Evolutionary conservation across 371 early-diverging fungal species (phyloP), one percentile per base, ranked within the genome.

Genomic region (Thermomucor indicae-seudaticae): DNA sequence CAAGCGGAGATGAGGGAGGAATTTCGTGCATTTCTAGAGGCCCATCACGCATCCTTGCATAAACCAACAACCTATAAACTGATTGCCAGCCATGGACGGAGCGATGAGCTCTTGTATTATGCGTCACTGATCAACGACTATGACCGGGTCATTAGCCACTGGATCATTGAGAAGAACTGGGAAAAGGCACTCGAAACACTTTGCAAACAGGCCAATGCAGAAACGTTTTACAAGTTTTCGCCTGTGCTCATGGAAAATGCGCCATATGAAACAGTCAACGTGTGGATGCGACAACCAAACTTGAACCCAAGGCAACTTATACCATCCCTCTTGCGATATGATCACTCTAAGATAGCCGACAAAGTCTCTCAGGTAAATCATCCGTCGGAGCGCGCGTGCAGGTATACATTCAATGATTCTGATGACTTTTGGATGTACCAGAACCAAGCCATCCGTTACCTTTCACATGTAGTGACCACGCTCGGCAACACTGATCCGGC

Each of bases 401-500:
- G 32, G 14, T 14, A 32, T 32, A 14, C 14, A 14, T 14, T 32
- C 32, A 14, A 32, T 7, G 32, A 8, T 32, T 32, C 32, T 32
- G 32, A 32, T 32, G 32, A 7, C 2, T 40, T 19, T 44, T 42
- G 12, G 14, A 2, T 6, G 22, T 30, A 43, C 5, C 66, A 83
- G 74, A 90, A 92, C 63, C 95, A 93, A 65, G 91, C 93, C 0
- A 88, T 95, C 39, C 79, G 93, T 19, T 96, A 96, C 55, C 61
- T 97, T 46, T 83, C 85, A 2, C 86, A 88, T 61, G 88, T 89
- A n/a, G 89, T 90, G 11, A 67, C 85, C 6, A 73, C 78, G 28
- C 73, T 87, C n/a, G 71, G 72, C 22, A 91, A 88, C 57, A 85
- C 84, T 1, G 95, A 95, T 62, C 78, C 89, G 0, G 81, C 86